Conservation (phyloP, 2,329 filamentous ascomycete species). For the Colletotrichum sp. region DNA sequence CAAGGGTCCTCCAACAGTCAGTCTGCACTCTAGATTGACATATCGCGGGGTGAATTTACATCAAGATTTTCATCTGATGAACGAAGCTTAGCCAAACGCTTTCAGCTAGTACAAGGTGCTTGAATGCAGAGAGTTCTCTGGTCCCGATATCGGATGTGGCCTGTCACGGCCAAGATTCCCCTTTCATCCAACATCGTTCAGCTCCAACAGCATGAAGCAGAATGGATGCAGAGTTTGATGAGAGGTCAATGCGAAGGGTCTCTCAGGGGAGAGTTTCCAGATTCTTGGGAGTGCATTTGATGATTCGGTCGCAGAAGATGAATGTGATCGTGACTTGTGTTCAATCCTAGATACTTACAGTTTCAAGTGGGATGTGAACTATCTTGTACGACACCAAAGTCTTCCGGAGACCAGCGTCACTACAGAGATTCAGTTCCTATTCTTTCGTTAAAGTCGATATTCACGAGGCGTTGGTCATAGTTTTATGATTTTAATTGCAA, state of each 20-base stretch:
- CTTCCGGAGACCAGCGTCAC: not conserved
- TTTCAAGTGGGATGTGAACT: not conserved
- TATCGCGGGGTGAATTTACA: not conserved
- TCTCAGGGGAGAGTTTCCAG: not conserved
- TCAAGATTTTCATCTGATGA: not conserved
- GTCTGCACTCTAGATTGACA: not conserved
- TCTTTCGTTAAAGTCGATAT: not conserved
- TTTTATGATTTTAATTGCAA: not conserved
- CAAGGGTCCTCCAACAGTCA: not conserved
- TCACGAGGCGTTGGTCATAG: not conserved
- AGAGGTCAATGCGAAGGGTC: not conserved
- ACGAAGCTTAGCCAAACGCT: not conserved
- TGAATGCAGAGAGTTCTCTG: not conserved
- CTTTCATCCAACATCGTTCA: not conserved
- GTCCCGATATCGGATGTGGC: not conserved
- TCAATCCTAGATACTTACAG: not conserved
- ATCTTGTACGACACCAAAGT: not conserved
- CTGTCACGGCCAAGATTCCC: not conserved
- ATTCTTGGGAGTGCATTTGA: not conserved
- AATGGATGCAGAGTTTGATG: not conserved
- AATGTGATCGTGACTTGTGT: not conserved
- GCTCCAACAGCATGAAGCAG: not conserved
- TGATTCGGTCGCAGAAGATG: not conserved
- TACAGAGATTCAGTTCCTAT: not conserved
- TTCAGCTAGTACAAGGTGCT: not conserved